A percentile compares a stretch with the other conserved stretches of the same genome.
Conservation (phyloP, 176 grass and related monocot genomes). For the Aegilops bicornis region DNA sequence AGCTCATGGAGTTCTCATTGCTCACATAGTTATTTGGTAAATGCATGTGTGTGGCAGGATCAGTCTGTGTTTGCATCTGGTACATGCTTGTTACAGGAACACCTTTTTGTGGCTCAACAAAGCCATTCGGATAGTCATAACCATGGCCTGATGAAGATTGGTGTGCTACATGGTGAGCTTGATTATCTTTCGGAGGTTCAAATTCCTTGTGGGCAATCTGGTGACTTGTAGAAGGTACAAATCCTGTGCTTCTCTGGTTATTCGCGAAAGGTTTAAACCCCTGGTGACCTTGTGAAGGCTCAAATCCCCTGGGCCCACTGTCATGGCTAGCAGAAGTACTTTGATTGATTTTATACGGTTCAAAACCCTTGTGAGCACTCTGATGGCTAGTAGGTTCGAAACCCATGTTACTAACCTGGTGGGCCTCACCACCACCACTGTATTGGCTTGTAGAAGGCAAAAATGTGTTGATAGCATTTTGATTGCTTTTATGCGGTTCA, state of each 20-base stretch:
- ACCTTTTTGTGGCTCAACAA: conserved; percentile 4
- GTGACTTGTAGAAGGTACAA: conserved; percentile 18
- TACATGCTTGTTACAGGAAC: conserved; percentile 19
- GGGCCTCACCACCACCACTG: background rate
- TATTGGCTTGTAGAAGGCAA: background rate
- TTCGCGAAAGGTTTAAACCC: conserved; percentile 28
- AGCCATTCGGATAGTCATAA: conserved; percentile 35
- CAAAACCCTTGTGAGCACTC: conserved; percentile 30
- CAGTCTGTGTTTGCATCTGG: conserved; percentile 34
- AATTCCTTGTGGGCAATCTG: conserved; percentile 35
- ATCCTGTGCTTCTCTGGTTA: conserved; percentile 27
- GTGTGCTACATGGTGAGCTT: conserved; percentile 23
- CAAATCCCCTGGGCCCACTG: conserved; percentile 14
- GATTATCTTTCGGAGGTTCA: conserved; percentile 33
- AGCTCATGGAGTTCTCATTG: conserved; percentile 44
- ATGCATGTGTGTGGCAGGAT: conserved; percentile 27
- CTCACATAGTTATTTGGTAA: conserved; percentile 48
- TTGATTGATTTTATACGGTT: conserved; percentile 11
- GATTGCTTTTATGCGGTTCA: conserved; percentile 18
- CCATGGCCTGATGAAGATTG: conserved; percentile 33
- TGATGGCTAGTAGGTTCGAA: conserved; percentile 18
- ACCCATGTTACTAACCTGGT: conserved; percentile 22
- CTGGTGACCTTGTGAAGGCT: conserved; percentile 6
- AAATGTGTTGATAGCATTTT: conserved; percentile 15
- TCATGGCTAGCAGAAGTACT: conserved; percentile 8